Evolutionary conservation across 345 rosid species (phyloP).

Genomic region (Gossypium australe): DNA sequence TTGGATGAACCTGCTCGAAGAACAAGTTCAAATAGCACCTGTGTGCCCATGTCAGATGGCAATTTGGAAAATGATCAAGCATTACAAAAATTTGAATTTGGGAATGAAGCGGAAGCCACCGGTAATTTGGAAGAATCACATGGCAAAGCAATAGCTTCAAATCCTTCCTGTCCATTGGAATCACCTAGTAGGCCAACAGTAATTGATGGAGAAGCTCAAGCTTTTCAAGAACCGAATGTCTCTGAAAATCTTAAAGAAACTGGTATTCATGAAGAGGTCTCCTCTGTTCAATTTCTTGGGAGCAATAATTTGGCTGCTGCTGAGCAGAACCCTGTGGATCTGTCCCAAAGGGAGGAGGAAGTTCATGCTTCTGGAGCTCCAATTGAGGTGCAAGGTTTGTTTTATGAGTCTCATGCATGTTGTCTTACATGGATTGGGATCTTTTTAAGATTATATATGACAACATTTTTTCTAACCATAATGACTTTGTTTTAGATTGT

Average conservation of each 20-base stretch:
- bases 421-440: background rate
- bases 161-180: slow-evolving; percentile 31
- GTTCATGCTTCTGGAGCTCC: slow-evolving; percentile 22
- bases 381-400: slow-evolving; percentile 46
- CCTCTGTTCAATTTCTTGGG: slow-evolving; percentile 15
- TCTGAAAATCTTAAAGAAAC: slow-evolving; percentile 20
- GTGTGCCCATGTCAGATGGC: slow-evolving; percentile 19
- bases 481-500: slow-evolving; percentile 5
- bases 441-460: background rate
- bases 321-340: slow-evolving; percentile 18
- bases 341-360: slow-evolving; percentile 17
- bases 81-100: slow-evolving; percentile 22
- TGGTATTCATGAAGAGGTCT: slow-evolving; percentile 19
- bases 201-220: slow-evolving; percentile 34
- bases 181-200: slow-evolving; percentile 22
- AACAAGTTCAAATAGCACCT: slow-evolving; percentile 9
- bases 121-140: slow-evolving; percentile 18
- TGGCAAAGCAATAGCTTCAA: slow-evolving; percentile 15
- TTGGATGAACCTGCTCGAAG: slow-evolving; percentile 31
- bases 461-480: background rate
- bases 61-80: slow-evolving; percentile 24
- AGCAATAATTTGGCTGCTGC: slow-evolving; percentile 12
- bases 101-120: slow-evolving; percentile 20
- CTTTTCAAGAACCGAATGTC: slow-evolving; percentile 23
- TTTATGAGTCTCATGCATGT: slow-evolving; percentile 15